These are phyloP conservation scores for Pestalotiopsis sp. DNA, from an alignment of 2,329 filamentous ascomycete species.

Conservation along the genomic window DNA sequence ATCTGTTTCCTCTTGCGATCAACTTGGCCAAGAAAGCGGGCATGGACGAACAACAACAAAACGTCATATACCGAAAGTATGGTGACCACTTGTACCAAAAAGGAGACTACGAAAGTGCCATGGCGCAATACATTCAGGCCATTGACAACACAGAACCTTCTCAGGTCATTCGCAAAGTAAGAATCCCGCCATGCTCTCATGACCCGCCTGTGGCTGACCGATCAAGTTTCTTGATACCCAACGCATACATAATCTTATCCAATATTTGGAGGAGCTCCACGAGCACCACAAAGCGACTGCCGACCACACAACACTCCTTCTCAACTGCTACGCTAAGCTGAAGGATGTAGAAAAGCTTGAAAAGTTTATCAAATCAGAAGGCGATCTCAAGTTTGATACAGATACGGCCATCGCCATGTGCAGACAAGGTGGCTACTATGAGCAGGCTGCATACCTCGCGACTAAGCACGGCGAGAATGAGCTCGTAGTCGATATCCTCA, in stretches of 20 bases:
- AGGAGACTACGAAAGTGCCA: slow-evolving; percentile 95
- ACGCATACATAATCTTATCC: slow-evolving; percentile 94
- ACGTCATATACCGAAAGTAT: slow-evolving; percentile 89
- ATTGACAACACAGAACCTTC: slow-evolving; percentile 97
- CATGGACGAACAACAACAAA: slow-evolving; percentile 79
- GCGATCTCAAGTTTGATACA: slow-evolving; percentile 92
- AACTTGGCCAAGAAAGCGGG: slow-evolving; percentile 90
- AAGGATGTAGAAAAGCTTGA: slow-evolving; percentile 97
- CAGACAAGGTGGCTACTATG: slow-evolving; percentile 92
- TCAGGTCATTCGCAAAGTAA: slow-evolving; percentile 88
- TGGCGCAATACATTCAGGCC: slow-evolving; percentile 96
- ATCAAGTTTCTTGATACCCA: slow-evolving; percentile 89
- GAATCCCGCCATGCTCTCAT: slow-evolving; percentile 2
- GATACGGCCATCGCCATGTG: slow-evolving; percentile 98
- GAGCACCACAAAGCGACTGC: slow-evolving; percentile 91
- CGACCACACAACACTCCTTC: slow-evolving; percentile 89
- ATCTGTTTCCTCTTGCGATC: slow-evolving; percentile 89
- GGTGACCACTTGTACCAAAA: slow-evolving; percentile 95
- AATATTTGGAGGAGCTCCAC: slow-evolving; percentile 94
- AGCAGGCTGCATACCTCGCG: slow-evolving; percentile 94
- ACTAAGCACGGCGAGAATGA: slow-evolving; percentile 94
- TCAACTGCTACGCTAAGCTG: slow-evolving; percentile 97
- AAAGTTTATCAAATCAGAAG: slow-evolving; percentile 93
- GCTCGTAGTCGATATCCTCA: slow-evolving; percentile 90
- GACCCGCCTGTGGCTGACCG: slow-evolving; percentile 29